A percentile compares a stretch with the other conserved stretches of the same genome.
These are phyloP conservation scores for Wilhelminamyces savonicus DNA, from an alignment of 805 yeast species.

Conservation along the genomic window DNA sequence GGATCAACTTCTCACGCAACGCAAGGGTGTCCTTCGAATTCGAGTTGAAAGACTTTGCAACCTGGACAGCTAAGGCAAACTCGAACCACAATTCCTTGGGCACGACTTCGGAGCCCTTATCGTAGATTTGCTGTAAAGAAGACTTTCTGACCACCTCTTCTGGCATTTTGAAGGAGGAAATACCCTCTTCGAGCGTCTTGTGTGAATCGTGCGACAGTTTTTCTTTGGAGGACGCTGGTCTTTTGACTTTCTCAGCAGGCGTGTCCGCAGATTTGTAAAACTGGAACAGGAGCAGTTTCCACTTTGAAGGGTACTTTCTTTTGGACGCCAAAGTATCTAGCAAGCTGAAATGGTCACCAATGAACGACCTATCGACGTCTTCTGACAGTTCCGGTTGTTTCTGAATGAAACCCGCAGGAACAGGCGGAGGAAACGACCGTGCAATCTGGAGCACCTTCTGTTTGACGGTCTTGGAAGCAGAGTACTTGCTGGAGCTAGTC, in stretches of 20 bases:
- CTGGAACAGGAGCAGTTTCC: constrained; percentile 50
- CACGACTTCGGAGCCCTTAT: constrained; percentile 47
- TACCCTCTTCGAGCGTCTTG: constrained; percentile 30
- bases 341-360: constrained; percentile 39
- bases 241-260: constrained; percentile 2
- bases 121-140: constrained; percentile 56
- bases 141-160: constrained; percentile 51
- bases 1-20: constrained; percentile 53
- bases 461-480: constrained; percentile 39
- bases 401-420: constrained; percentile 32
- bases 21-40: constrained; percentile 46
- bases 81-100: constrained; percentile 63
- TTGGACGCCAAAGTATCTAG: constrained; percentile 39
- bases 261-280: constrained; percentile 22
- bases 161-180: constrained; percentile 45
- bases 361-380: constrained; percentile 5
- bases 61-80: constrained; percentile 53
- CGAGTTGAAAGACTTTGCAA: constrained; percentile 68
- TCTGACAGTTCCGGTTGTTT: constrained; percentile 14
- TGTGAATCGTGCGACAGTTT: not conserved
- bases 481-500: constrained; percentile 33
- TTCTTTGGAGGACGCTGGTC: constrained; percentile 5
- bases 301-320: constrained; percentile 45
- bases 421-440: constrained; percentile 43
- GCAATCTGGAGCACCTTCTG: constrained; percentile 49